Base-by-base conservation (phyloP, 2,329 filamentous ascomycete species). In the Colletotrichum higginsianum region DNA sequence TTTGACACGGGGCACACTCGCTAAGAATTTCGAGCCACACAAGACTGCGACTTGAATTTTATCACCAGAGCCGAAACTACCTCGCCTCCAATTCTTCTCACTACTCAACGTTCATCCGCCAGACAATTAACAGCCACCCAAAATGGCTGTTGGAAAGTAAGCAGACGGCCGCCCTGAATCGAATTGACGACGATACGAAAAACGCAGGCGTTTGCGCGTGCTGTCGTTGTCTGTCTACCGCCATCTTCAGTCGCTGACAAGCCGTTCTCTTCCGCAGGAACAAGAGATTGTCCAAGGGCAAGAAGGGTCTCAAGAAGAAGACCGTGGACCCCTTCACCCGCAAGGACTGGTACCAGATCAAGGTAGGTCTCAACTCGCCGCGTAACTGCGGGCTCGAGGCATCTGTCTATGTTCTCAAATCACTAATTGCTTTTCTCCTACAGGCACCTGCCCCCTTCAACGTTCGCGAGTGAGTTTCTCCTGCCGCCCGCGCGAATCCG, bases 271-370 rank as follows among this genome's bases (percentile, higher is more conserved):
- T 58, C 68, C 42, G 49, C 80, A 95, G 93, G 94, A 99, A 99
- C 93, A 99, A 99, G 95, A 95, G 96, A 91, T 92, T 99, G 90
- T 98, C 96, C 79, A 99, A 99, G 92, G 96, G 96, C 89, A 99
- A 98, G 94, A 99, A 99, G 92, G 96, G 96, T 87, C 91, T 98
- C 85, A 98, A 98, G 94, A 98, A 99, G 96, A 96, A 96, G 89
- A 96, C 95, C 82, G 89, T 93, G 81, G 96, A 99, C 87, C 96
- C 96, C 82, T 98, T 98, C 90, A 91, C 95, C 82, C 94, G 96
- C 85, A 99, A 99, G 91, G 96, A 98, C 86, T 98, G 97, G 94
- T 99, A 95, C 89, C 94, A 93, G 82, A 92, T 99, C 87, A 98
- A 98, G 92, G 93, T 94, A 82, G 78, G 88, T 67, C 16, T 26